Percentiles rank a stretch among this genome's conserved stretches.
Evolutionary conservation across 2,329 filamentous ascomycete genomes (phyloP).

Genomic region (Leptographium procerum): DNA sequence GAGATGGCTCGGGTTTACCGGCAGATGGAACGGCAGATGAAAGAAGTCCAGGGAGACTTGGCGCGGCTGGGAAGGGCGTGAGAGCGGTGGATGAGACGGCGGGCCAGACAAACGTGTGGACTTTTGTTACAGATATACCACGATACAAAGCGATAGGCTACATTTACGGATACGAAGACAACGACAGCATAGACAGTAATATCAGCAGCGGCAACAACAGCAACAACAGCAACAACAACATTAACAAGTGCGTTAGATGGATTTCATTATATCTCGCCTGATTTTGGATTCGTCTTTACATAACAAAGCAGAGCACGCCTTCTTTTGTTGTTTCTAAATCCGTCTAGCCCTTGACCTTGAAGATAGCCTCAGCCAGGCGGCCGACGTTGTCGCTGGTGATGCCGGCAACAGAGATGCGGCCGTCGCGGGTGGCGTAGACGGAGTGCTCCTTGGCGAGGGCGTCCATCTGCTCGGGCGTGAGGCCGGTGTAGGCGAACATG

Average conservation of each 20-base stretch:
- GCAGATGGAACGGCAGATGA: slow-evolving; percentile 37
- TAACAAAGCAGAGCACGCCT: background rate
- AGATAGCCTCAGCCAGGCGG: slow-evolving; percentile 72
- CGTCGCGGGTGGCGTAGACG: slow-evolving; percentile 93
- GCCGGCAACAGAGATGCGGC: slow-evolving; percentile 74
- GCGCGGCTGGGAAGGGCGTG: slow-evolving; percentile 15
- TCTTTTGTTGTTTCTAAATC: background rate
- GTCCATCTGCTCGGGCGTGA: slow-evolving; percentile 86
- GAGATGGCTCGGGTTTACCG: slow-evolving; percentile 41
- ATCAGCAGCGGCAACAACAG: no score
- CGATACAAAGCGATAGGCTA: background rate
- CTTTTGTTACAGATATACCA: background rate
- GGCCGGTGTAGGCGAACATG: slow-evolving; percentile 98
- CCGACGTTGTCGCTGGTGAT: slow-evolving; percentile 72
- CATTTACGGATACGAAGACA: no score
- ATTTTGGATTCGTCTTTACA: background rate
- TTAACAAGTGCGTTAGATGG: no score
- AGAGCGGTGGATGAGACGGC: background rate
- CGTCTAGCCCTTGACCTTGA: slow-evolving; percentile 61
- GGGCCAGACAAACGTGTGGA: no score
- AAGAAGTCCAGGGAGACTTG: slow-evolving; percentile 38
- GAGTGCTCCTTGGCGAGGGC: slow-evolving; percentile 87
- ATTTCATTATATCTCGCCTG: background rate
- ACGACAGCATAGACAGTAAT: no score
- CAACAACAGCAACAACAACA: no score